Evolutionary conservation across 1,284 basidiomycete species (phyloP).

Genomic region (Papiliotrema fonsecae): DNA sequence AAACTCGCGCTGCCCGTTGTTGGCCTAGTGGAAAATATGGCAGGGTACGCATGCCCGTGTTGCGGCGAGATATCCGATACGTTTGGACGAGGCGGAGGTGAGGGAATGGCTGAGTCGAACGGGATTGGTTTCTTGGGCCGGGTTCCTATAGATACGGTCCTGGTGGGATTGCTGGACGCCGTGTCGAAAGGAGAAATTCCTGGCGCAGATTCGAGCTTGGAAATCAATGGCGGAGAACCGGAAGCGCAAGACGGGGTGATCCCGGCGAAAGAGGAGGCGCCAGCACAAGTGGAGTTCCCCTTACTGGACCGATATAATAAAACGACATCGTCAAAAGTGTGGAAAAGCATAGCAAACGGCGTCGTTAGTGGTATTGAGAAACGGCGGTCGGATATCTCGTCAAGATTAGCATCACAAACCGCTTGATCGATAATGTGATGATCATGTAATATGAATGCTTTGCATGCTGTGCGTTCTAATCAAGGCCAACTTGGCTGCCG

Average conservation of each 20-base stretch:
- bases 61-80: constrained; percentile 90
- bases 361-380: constrained; percentile 14
- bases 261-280: constrained; percentile 6
- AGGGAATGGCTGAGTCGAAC: constrained; percentile 74
- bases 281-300: constrained; percentile 24
- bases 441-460: no score
- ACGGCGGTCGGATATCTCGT: constrained; percentile 13
- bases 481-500: no score
- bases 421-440: no score
- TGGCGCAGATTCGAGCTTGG: constrained; percentile 12
- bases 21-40: constrained; percentile 98
- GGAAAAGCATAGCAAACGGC: constrained; percentile 38
- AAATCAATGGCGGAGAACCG: background rate
- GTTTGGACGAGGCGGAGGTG: constrained; percentile 91
- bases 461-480: no score
- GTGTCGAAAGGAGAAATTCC: constrained; percentile 49
- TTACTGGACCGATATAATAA: constrained; percentile 46
- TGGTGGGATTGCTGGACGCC: constrained; percentile 82
- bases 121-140: constrained; percentile 75
- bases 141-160: constrained; percentile 87
- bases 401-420: background rate
- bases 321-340: constrained; percentile 47
- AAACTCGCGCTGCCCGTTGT: constrained; percentile 82
- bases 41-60: constrained; percentile 94
- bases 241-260: constrained; percentile 7